phyloP scores from a whole-genome alignment of 768 basidiomycete genomes.

The Leccinellum rugosiceps region DNA sequence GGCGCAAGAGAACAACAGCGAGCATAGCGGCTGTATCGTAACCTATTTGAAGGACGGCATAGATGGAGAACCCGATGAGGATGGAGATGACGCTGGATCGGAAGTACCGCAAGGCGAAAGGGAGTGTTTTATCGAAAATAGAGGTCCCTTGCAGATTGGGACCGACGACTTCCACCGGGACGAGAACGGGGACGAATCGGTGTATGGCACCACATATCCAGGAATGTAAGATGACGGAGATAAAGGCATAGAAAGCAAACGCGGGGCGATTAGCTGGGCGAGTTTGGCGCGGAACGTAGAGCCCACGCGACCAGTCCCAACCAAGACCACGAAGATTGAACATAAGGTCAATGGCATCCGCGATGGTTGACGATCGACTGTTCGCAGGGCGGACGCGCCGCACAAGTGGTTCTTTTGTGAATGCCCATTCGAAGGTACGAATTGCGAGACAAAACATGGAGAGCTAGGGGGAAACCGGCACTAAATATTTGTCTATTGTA shows the following conservation, averaged over 20 bases:
- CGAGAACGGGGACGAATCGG: slow-evolving; percentile 44
- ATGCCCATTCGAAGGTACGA: slow-evolving; percentile 20
- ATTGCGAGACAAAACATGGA: slow-evolving; percentile 8
- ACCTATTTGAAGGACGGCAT: slow-evolving; percentile 40
- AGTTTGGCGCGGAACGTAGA: slow-evolving; percentile 34
- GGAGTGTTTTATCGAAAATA: slow-evolving; percentile 34
- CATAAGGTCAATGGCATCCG: slow-evolving; percentile 48
- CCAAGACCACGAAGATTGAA: slow-evolving; percentile 55
- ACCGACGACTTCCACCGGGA: slow-evolving; percentile 33
- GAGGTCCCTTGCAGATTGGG: slow-evolving; percentile 17
- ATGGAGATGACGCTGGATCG: slow-evolving; percentile 44
- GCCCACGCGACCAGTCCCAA: slow-evolving; percentile 53
- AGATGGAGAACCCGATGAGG: slow-evolving; percentile 42
- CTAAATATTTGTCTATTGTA: background rate
- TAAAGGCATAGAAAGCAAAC: slow-evolving; percentile 37
- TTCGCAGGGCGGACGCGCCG: slow-evolving; percentile 11
- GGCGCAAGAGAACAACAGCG: slow-evolving; percentile 27
- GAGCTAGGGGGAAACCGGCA: slow-evolving; percentile 1
- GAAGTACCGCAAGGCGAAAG: slow-evolving; percentile 22
- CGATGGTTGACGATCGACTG: background rate
- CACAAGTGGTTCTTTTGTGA: slow-evolving; percentile 8
- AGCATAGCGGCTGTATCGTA: slow-evolving; percentile 25
- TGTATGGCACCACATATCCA: slow-evolving; percentile 45
- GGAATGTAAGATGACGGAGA: slow-evolving; percentile 34
- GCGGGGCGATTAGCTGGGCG: slow-evolving; percentile 36